These are phyloP conservation scores for Apodospora peruviana DNA, from an alignment of 495 filamentous ascomycete genomes.

Conservation along the genomic window DNA sequence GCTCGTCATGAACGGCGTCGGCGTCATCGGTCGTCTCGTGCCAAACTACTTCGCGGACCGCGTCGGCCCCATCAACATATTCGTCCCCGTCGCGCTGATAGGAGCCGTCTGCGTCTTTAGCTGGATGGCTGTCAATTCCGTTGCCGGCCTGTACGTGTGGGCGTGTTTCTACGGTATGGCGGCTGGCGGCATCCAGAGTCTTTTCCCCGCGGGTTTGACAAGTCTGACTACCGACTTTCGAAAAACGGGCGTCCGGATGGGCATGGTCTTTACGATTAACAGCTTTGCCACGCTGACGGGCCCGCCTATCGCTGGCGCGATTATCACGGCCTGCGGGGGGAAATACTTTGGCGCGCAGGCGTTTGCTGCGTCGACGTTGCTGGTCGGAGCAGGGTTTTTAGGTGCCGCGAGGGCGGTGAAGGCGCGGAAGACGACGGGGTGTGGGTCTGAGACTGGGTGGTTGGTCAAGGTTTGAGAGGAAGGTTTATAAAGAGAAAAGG, in stretches of 20 bases:
- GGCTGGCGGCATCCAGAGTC: constrained; percentile 61
- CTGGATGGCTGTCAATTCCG: constrained; percentile 56
- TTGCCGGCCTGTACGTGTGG: constrained; percentile 53
- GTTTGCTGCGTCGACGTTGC: constrained; percentile 48
- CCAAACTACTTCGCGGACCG: constrained; percentile 61
- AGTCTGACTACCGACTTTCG: constrained; percentile 56
- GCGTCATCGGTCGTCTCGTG: constrained; percentile 58
- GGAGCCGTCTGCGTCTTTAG: constrained; percentile 51
- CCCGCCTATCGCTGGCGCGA: constrained; percentile 67
- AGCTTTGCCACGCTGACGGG: constrained; percentile 69
- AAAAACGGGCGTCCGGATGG: constrained; percentile 68
- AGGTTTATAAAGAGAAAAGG: background rate
- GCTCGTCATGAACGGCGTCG: constrained; percentile 67
- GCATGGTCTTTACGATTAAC: constrained; percentile 74
- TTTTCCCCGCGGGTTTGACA: constrained; percentile 60
- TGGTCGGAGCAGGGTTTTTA: constrained; percentile 40
- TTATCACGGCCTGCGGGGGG: constrained; percentile 50
- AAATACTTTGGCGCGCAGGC: constrained; percentile 59
- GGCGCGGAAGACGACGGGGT: constrained; percentile 16
- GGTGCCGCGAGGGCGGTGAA: constrained; percentile 28
- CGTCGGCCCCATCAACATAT: constrained; percentile 54
- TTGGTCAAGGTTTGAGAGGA: constrained; percentile 12
- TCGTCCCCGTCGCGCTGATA: constrained; percentile 47
- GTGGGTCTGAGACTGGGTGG: constrained; percentile 2
- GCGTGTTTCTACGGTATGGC: constrained; percentile 60